A percentile compares a stretch with the other conserved stretches of the same genome.
These are phyloP conservation scores for Penicillium atrosanguineum DNA, from an alignment of 495 filamentous ascomycete genomes.

Conservation along the genomic window DNA sequence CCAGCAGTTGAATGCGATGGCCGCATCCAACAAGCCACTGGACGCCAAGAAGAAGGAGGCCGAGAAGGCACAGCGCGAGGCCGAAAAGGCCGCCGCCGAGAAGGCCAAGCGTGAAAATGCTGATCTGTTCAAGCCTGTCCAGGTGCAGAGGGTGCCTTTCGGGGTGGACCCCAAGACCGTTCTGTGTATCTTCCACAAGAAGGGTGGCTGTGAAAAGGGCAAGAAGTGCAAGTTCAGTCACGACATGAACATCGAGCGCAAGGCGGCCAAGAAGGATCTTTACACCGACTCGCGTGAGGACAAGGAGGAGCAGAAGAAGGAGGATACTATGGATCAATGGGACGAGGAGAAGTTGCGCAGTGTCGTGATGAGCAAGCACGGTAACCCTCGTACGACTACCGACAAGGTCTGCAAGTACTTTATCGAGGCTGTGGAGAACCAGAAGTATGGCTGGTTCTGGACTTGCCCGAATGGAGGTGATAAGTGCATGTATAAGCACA, in stretches of 20 bases:
- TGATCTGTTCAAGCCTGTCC: slow-evolving; percentile 90
- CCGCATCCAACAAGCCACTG: slow-evolving; percentile 65
- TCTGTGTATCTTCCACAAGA: slow-evolving; percentile 94
- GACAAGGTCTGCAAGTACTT: slow-evolving; percentile 99
- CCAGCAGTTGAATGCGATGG: slow-evolving; percentile 70
- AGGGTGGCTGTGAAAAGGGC: slow-evolving; percentile 95
- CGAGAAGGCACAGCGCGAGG: slow-evolving; percentile 79
- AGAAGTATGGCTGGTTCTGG: slow-evolving; percentile 99
- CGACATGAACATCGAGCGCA: slow-evolving; percentile 84
- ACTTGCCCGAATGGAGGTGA: slow-evolving; percentile 93
- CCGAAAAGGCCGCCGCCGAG: slow-evolving; percentile 85
- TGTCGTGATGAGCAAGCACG: slow-evolving; percentile 92
- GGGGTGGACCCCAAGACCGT: slow-evolving; percentile 98
- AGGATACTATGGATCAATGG: slow-evolving; percentile 93
- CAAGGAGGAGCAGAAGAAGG: slow-evolving; percentile 73
- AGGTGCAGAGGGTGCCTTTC: slow-evolving; percentile 94
- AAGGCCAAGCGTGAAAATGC: slow-evolving; percentile 71
- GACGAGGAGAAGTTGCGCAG: slow-evolving; percentile 92
- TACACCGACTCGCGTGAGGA: slow-evolving; percentile 83
- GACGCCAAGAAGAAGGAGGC: slow-evolving; percentile 88
- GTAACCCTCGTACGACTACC: slow-evolving; percentile 92
- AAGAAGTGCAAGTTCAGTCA: slow-evolving; percentile 98
- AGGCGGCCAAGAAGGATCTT: slow-evolving; percentile 84
- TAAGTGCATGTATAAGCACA: slow-evolving; percentile 98
- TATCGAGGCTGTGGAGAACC: slow-evolving; percentile 95